Conservation (phyloP, 305 asterid species). For the Rubia peregrina region DNA sequence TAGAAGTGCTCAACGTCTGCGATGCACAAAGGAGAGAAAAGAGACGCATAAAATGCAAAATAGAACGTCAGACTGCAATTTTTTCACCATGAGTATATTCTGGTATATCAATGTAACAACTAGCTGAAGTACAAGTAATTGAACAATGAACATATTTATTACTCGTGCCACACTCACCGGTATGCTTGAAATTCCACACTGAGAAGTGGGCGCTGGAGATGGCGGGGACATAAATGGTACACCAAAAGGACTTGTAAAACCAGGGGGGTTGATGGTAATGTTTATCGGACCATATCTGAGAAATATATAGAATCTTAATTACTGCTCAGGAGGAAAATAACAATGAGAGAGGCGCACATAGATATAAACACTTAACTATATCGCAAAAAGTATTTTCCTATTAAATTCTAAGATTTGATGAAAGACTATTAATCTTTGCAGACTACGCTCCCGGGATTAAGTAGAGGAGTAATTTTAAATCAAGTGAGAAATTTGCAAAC, state of each 20-base stretch:
- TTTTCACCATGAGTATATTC: background rate
- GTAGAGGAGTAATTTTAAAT: too few species aligned
- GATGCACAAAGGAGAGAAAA: conserved; percentile 1
- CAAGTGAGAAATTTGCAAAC: background rate
- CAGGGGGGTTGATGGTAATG: background rate
- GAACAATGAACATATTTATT: background rate
- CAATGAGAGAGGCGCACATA: too few species aligned
- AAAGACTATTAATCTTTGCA: too few species aligned
- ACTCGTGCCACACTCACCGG: conserved; percentile 30
- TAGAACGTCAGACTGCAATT: background rate
- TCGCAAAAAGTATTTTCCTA: too few species aligned
- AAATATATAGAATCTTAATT: background rate
- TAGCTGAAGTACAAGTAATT: background rate
- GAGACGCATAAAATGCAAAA: background rate
- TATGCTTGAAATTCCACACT: conserved; percentile 40
- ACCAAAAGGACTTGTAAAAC: conserved; percentile 24
- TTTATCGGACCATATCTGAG: too few species aligned
- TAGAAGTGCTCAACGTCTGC: conserved; percentile 31
- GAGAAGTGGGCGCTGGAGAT: conserved; percentile 21
- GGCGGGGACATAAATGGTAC: conserved; percentile 14
- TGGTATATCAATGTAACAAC: background rate
- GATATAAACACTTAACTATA: too few species aligned
- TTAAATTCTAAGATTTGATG: too few species aligned
- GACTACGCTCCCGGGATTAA: too few species aligned
- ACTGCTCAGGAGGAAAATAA: too few species aligned